Evolutionary conservation across 768 basidiomycete species (phyloP).

Genomic region (Fomitopsis serialis): DNA sequence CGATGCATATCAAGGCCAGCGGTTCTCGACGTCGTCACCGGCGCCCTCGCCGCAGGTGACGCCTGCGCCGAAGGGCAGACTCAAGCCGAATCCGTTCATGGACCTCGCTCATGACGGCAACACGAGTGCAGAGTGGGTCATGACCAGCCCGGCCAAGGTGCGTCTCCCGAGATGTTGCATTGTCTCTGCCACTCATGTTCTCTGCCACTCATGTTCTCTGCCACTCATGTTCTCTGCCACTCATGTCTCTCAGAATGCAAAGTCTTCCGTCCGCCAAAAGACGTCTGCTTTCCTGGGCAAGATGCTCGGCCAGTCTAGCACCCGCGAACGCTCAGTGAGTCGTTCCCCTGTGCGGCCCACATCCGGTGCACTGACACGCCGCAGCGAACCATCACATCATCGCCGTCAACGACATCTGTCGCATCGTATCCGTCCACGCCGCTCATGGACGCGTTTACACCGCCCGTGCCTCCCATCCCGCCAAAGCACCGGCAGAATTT

Average conservation of each 20-base stretch:
- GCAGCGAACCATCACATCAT: conserved; percentile 21
- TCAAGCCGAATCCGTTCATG: conserved; percentile 9
- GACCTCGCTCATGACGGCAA: conserved; percentile 4
- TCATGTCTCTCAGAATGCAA: conserved; percentile 40
- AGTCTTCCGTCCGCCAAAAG: conserved; percentile 67
- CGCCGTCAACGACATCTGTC: conserved; percentile 16
- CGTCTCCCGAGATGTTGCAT: too few species aligned
- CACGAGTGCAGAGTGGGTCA: conserved; percentile 22
- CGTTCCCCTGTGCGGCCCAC: conserved; percentile 8
- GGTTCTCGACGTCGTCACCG: conserved; percentile 12
- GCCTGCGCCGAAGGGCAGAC: conserved; percentile 16
- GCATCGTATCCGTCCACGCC: conserved; percentile 24
- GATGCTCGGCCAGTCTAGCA: conserved; percentile 63
- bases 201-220: conserved; percentile 5
- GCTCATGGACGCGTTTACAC: conserved; percentile 32
- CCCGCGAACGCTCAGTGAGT: conserved; percentile 65
- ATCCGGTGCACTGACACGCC: conserved; percentile 1
- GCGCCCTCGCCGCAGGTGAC: conserved; percentile 11
- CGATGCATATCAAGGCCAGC: conserved; percentile 4
- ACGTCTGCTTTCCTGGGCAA: conserved; percentile 79
- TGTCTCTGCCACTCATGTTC: too few species aligned
- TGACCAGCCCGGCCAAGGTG: conserved; percentile 20
- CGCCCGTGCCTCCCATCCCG: conserved; percentile 41
- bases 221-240: conserved; percentile 4
- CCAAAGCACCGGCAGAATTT: conserved; percentile 32